A percentile compares a stretch with the other conserved stretches of the same genome.
phyloP scores from a whole-genome alignment of 169 alveolate species.

The Plasmodium fragile region DNA sequence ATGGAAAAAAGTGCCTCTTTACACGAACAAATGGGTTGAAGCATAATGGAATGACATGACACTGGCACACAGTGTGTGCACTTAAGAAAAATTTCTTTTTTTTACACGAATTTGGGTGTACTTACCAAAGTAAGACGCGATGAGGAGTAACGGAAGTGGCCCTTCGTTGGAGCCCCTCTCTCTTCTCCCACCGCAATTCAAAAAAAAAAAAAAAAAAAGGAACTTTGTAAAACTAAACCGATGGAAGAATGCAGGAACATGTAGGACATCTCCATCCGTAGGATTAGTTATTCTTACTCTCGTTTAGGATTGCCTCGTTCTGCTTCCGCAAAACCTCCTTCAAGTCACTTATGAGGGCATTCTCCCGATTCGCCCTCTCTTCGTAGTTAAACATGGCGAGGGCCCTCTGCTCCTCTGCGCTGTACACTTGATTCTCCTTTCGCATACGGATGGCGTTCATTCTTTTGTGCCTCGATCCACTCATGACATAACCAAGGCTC shows the following conservation, averaged over 20 bases:
- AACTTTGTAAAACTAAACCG: not conserved
- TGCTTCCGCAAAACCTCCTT: conserved; percentile 83
- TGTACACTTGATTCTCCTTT: conserved; percentile 89
- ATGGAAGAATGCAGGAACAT: not conserved
- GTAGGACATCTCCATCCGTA: not conserved
- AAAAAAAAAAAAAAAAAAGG: not conserved
- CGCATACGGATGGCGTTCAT: conserved; percentile 93
- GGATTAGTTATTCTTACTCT: conserved; percentile 4
- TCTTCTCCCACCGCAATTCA: not conserved
- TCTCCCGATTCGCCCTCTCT: conserved; percentile 85
- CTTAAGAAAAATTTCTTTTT: not conserved
- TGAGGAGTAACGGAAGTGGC: not conserved
- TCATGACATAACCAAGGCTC: conserved; percentile 94
- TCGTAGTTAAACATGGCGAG: conserved; percentile 87
- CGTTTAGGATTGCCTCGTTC: conserved; percentile 72
- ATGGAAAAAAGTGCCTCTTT: not conserved
- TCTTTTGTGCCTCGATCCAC: conserved; percentile 91
- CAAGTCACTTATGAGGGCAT: conserved; percentile 85
- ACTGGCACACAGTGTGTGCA: conserved; percentile 3
- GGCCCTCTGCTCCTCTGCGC: conserved; percentile 89
- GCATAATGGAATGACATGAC: not conserved
- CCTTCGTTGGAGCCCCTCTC: not conserved
- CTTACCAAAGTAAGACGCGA: not conserved
- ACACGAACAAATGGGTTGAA: not conserved
- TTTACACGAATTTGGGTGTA: not conserved